A percentile compares a stretch with the other conserved stretches of the same genome.
Conservation (phyloP, 2,329 filamentous ascomycete species). For the Davidsoniella neocaledoniae region DNA sequence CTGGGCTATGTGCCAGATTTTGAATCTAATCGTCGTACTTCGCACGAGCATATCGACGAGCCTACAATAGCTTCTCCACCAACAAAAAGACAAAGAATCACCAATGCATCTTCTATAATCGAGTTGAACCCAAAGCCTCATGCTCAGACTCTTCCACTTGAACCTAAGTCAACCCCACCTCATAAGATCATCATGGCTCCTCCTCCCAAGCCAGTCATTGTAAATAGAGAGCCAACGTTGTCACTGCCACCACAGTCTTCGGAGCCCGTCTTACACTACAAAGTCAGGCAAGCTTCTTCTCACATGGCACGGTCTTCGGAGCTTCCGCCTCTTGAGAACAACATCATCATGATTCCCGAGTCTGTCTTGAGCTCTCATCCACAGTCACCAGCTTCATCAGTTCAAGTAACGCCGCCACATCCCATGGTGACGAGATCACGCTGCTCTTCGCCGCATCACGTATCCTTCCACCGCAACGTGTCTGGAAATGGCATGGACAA, state of each 20-base stretch:
- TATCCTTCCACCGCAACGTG: background rate
- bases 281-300: no score
- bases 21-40: background rate
- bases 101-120: background rate
- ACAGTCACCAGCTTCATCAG: background rate
- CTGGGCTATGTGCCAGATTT: background rate
- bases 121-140: background rate
- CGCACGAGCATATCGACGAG: background rate
- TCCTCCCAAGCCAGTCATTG: background rate
- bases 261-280: no score
- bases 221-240: no score
- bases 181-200: background rate
- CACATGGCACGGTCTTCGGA: no score
- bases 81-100: background rate
- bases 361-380: background rate
- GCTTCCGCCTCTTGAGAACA: background rate
- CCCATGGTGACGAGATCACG: slow-evolving; percentile 3
- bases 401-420: background rate
- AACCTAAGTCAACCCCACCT: background rate
- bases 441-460: slow-evolving; percentile 1
- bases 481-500: background rate
- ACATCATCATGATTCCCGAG: background rate
- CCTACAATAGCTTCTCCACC: background rate
- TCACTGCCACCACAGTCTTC: no score
- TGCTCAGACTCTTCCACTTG: background rate